Percentiles rank a stretch among this genome's conserved stretches.
These are phyloP conservation scores for Debaryomyces hansenii DNA, from an alignment of 805 yeast species.

Conservation along the genomic window DNA sequence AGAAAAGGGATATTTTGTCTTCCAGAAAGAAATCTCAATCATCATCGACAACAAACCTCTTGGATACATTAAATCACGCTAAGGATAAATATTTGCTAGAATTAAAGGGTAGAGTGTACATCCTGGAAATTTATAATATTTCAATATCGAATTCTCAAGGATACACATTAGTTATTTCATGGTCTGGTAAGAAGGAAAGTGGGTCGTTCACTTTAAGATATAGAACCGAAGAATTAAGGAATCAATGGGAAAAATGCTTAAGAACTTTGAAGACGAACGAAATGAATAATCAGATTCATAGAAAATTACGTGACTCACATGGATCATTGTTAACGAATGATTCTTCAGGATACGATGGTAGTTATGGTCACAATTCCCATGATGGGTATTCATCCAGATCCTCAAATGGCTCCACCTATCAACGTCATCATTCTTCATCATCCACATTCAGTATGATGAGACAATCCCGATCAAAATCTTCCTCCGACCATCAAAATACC, in stretches of 20 bases:
- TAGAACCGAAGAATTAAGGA: slow-evolving; percentile 77
- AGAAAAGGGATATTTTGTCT: slow-evolving; percentile 41
- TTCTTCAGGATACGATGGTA: slow-evolving; percentile 22
- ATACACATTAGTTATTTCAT: slow-evolving; percentile 63
- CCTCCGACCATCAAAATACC: slow-evolving; percentile 12
- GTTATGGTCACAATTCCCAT: slow-evolving; percentile 16
- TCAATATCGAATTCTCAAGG: slow-evolving; percentile 41
- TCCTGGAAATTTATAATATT: slow-evolving; percentile 56
- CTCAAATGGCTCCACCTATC: slow-evolving; percentile 29
- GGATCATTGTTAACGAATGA: slow-evolving; percentile 18
- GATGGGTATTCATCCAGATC: slow-evolving; percentile 22
- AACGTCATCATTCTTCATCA: slow-evolving; percentile 43
- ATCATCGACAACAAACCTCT: slow-evolving; percentile 33
- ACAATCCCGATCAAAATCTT: slow-evolving; percentile 24
- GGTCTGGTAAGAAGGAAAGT: slow-evolving; percentile 85
- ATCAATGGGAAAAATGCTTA: slow-evolving; percentile 77
- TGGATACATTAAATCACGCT: slow-evolving; percentile 33
- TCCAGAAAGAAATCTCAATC: slow-evolving; percentile 51
- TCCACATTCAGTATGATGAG: slow-evolving; percentile 46
- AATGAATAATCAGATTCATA: slow-evolving; percentile 39
- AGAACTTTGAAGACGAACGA: slow-evolving; percentile 46
- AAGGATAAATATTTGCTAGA: slow-evolving; percentile 42
- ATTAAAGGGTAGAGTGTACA: slow-evolving; percentile 79
- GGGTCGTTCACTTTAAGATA: slow-evolving; percentile 84
- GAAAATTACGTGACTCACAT: slow-evolving; percentile 35